Evolutionary conservation across 2,329 filamentous ascomycete genomes (phyloP).

Genomic region (Botryotinia narcissicola): DNA sequence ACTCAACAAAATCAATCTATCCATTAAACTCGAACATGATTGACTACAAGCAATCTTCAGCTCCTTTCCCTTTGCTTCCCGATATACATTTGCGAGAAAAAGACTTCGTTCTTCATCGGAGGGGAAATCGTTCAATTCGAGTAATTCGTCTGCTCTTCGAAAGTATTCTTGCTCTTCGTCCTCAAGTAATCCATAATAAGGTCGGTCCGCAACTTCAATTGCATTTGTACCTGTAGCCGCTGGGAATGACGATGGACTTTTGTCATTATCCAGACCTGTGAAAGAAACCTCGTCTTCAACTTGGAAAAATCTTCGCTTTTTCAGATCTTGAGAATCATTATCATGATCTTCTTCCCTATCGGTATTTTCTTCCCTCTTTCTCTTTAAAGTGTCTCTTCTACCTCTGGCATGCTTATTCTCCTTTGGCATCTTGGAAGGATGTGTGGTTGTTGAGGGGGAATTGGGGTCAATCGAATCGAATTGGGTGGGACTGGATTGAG

Average conservation of each 20-base stretch:
- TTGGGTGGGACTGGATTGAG: background rate
- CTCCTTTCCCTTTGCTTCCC: conserved; percentile 87
- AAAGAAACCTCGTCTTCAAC: conserved; percentile 21
- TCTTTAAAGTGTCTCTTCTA: conserved; percentile 51
- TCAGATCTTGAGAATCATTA: conserved; percentile 41
- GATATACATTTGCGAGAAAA: conserved; percentile 79
- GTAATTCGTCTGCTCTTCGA: conserved; percentile 80
- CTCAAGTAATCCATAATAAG: conserved; percentile 88
- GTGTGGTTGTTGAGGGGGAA: background rate
- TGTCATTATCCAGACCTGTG: conserved; percentile 27
- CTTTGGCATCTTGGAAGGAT: conserved; percentile 52
- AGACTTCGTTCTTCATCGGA: conserved; percentile 67
- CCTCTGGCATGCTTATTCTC: conserved; percentile 58
- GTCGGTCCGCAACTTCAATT: conserved; percentile 32
- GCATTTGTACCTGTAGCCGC: conserved; percentile 26
- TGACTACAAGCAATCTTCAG: conserved; percentile 95
- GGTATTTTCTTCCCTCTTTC: conserved; percentile 44
- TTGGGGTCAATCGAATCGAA: background rate
- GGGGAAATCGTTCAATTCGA: conserved; percentile 85
- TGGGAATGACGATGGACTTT: background rate
- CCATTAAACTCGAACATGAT: conserved; percentile 89
- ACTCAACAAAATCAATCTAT: conserved; percentile 82
- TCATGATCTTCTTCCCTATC: conserved; percentile 40
- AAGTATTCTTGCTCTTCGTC: conserved; percentile 97
- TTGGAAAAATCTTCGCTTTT: conserved; percentile 36